Conservation (phyloP, 2,329 filamentous ascomycete species). For the Cladosporium sp. region DNA sequence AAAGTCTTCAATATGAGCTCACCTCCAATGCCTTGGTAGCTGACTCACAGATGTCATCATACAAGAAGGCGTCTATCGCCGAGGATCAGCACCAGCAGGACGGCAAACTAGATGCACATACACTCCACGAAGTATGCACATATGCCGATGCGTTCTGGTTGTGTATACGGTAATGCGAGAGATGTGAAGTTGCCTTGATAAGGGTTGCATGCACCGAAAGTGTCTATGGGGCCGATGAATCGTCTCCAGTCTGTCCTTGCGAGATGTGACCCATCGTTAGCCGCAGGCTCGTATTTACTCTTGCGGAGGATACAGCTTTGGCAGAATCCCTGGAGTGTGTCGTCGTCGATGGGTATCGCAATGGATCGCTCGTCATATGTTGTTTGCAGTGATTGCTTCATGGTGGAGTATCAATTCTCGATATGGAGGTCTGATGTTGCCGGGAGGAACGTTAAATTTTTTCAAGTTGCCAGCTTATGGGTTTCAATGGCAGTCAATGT, state of each 20-base stretch:
- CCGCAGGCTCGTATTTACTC: not conserved
- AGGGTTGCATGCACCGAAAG: not conserved
- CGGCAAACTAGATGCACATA: not conserved
- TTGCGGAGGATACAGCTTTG: not conserved
- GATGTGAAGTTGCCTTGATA: not conserved
- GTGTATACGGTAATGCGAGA: not conserved
- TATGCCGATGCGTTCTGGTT: not conserved
- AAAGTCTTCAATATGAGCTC: not conserved
- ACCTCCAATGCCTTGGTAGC: not conserved
- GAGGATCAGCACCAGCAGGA: not conserved
- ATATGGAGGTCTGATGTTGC: not conserved
- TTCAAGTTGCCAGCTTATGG: too few relatives aligned
- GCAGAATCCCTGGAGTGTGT: not conserved
- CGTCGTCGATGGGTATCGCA: not conserved
- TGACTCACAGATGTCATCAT: not conserved
- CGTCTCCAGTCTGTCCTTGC: not conserved
- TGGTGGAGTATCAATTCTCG: not conserved
- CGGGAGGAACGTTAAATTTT: too few relatives aligned
- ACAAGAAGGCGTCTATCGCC: not conserved
- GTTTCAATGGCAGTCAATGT: too few relatives aligned
- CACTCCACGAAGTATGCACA: constrained; percentile 4
- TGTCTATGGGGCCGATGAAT: not conserved
- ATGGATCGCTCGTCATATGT: not conserved
- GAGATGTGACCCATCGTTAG: not conserved
- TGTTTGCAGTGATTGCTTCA: not conserved